These are phyloP conservation scores for Aspergillus tamarii DNA, from an alignment of 2,329 filamentous ascomycete species.

Conservation along the genomic window DNA sequence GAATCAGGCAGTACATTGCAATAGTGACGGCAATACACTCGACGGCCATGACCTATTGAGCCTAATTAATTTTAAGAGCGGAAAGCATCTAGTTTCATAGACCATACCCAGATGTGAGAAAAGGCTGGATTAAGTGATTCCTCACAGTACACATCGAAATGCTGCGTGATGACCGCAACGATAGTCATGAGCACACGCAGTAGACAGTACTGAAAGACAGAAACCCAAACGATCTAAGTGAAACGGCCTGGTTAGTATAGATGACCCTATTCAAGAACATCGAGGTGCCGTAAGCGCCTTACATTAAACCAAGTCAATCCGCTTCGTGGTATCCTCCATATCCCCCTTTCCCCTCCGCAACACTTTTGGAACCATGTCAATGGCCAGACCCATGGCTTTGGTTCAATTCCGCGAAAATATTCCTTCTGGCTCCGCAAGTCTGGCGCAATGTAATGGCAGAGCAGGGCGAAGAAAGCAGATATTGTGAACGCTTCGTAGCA, in stretches of 20 bases:
- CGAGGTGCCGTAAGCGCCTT: slow-evolving; percentile 10
- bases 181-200: slow-evolving; percentile 79
- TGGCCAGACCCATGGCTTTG: slow-evolving; percentile 75
- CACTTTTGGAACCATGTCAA: slow-evolving; percentile 71
- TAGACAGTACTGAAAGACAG: slow-evolving; percentile 84
- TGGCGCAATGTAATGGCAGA: slow-evolving; percentile 79
- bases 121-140: slow-evolving; percentile 76
- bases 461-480: slow-evolving; percentile 79
- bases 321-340: slow-evolving; percentile 74
- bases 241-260: background rate
- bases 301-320: slow-evolving; percentile 89
- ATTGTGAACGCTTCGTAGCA: slow-evolving; percentile 91
- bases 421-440: slow-evolving; percentile 79
- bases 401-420: slow-evolving; percentile 71
- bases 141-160: slow-evolving; percentile 73
- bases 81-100: background rate
- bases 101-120: slow-evolving; percentile 78
- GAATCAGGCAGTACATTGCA: slow-evolving; percentile 86
- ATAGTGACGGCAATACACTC: slow-evolving; percentile 74
- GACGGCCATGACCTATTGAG: slow-evolving; percentile 62
- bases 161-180: slow-evolving; percentile 73
- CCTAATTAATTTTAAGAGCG: slow-evolving; percentile 10
- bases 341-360: slow-evolving; percentile 69
- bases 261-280: too few species aligned
- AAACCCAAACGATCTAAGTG: slow-evolving; percentile 65